phyloP scores from a whole-genome alignment of 2,329 filamentous ascomycete genomes.

The Xylariaceae sp. region DNA sequence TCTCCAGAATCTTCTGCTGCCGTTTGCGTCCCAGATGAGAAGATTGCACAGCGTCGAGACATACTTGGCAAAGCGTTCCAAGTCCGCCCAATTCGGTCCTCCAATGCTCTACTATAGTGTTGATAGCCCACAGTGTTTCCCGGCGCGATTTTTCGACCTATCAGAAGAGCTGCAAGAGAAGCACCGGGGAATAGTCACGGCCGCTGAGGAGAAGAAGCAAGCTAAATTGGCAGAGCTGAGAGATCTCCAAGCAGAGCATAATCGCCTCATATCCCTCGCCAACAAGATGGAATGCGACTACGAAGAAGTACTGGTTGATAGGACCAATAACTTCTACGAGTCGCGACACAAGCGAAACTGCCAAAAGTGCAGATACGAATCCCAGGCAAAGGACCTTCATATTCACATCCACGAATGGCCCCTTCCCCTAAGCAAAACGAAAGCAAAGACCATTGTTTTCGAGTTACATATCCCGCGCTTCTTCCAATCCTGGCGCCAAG shows the following conservation, averaged over 20 bases:
- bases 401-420: conserved; percentile 11
- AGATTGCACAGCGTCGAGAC: conserved; percentile 1
- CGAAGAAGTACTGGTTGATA: background rate
- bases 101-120: background rate
- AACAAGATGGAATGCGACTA: background rate
- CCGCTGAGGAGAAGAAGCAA: background rate
- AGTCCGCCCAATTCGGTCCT: background rate
- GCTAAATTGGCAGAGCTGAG: background rate
- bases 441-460: conserved; percentile 6
- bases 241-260: background rate
- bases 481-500: conserved; percentile 9
- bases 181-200: background rate
- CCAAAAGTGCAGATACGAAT: background rate
- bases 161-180: background rate
- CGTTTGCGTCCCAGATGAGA: conserved; percentile 8
- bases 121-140: background rate
- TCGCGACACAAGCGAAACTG: background rate
- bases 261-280: background rate
- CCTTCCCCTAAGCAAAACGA: background rate
- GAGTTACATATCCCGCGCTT: background rate
- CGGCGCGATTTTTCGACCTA: background rate
- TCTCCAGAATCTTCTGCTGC: conserved; percentile 23
- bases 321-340: background rate
- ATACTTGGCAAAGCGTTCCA: conserved; percentile 1
- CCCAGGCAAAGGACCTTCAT: background rate